These are phyloP conservation scores for Bretziella fagacearum DNA, from an alignment of 2,329 filamentous ascomycete genomes.

Conservation along the genomic window DNA sequence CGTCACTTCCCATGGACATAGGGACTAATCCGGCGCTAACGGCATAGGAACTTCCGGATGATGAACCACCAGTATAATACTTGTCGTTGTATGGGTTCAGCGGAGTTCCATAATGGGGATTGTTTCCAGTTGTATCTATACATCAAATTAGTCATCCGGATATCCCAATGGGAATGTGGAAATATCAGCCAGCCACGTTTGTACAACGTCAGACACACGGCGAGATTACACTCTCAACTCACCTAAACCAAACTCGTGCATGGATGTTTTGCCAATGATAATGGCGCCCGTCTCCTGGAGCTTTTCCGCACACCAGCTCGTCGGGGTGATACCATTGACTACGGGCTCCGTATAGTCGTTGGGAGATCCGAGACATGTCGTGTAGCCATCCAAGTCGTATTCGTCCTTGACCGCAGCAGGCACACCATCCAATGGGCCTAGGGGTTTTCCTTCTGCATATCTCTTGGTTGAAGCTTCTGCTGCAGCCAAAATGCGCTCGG, in stretches of 20 bases:
- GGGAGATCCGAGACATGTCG: constrained; percentile 44
- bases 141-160: neutral
- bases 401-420: constrained; percentile 64
- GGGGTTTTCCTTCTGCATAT: constrained; percentile 35
- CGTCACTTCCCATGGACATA: constrained; percentile 54
- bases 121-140: constrained; percentile 62
- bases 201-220: too few relatives aligned
- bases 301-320: constrained; percentile 54
- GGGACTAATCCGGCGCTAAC: constrained; percentile 55
- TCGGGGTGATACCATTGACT: constrained; percentile 25
- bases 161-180: neutral
- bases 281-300: constrained; percentile 55
- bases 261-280: constrained; percentile 53
- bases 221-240: too few relatives aligned
- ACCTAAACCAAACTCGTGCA: constrained; percentile 66
- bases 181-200: too few relatives aligned
- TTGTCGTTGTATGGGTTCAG: constrained; percentile 53
- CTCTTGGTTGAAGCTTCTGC: constrained; percentile 29
- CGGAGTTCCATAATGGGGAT: constrained; percentile 55
- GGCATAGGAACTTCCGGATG: constrained; percentile 55
- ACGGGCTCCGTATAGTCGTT: constrained; percentile 38
- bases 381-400: constrained; percentile 57
- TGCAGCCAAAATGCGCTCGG: constrained; percentile 26
- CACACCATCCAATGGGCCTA: constrained; percentile 53
- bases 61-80: constrained; percentile 66